Evolutionary conservation across 1,284 basidiomycete species (phyloP), one percentile per base, ranked within the genome.

Genomic region (Melampsora americana): DNA sequence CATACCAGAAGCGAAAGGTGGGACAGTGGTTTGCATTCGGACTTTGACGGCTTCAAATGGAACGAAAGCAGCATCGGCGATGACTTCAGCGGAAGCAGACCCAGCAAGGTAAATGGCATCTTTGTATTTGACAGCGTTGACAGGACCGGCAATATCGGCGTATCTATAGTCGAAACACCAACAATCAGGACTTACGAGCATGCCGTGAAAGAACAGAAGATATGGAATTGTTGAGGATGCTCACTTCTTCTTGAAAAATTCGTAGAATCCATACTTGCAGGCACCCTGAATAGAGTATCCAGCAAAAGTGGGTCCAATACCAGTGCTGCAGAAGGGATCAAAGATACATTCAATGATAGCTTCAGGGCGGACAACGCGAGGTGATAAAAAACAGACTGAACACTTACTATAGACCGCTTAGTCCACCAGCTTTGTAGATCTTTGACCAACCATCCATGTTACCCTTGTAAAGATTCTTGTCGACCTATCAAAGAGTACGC

Each of bases 61-160:
- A 69, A 81, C 81, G 77, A 80, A 80, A 61, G 80, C 81, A 48
- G 81, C 78, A 76, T 82, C 81, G 79, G 81, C 81, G 68, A 82
- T 73, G 78, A 82, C 75, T 77, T 82, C 81, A 65, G 81, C 81
- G 30, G 81, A 82, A 69, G 81, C 81, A 69, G 81, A 82, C 77
- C 81, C 81, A 74, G 81, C 81, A 48, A 82, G 77, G 80, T 79
- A 82, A 79, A 82, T 82, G 71, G 78, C 78, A 60, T 79, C 79
- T 80, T 82, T 82, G 80, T 82, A 82, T 79, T 82, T 82, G 77
- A 77, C 79, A 50, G 81, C 81, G 79, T 81, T 81, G 70, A 78
- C 80, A 53, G 80, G 79, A 48, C 81, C 81, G 62, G 79, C 81
- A 12, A 80, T 46, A 76, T 82, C 81, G 62, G 80, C 77, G 79